phyloP scores from a whole-genome alignment of 371 early-diverging fungal species.

The Syncephalastrum contaminatum region DNA sequence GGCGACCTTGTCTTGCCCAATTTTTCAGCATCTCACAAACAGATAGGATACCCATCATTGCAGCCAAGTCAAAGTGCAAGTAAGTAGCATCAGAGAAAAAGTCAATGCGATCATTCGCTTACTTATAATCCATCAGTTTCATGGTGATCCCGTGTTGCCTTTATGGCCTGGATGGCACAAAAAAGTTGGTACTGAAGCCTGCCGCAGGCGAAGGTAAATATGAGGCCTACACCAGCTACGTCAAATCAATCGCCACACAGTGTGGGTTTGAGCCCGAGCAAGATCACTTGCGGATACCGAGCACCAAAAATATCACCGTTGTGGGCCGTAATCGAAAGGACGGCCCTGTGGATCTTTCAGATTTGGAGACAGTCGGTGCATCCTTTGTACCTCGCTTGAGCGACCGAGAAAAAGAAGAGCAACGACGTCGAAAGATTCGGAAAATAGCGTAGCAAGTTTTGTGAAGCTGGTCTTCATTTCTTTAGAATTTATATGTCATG shows the following conservation, averaged over 20 bases:
- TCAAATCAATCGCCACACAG: conserved; percentile 50
- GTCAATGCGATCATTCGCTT: conserved; percentile 58
- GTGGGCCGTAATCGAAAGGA: conserved; percentile 55
- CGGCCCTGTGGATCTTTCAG: conserved; percentile 11
- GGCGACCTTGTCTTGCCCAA: background rate
- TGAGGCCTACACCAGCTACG: conserved; percentile 68
- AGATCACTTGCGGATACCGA: conserved; percentile 83
- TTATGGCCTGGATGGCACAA: conserved; percentile 68
- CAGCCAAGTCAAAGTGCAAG: conserved; percentile 64
- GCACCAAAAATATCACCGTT: conserved; percentile 85
- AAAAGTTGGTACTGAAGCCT: conserved; percentile 38
- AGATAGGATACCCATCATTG: conserved; percentile 72
- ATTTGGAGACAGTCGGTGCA: conserved; percentile 30
- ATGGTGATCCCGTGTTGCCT: conserved; percentile 85
- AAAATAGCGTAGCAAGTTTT: too few relatives aligned
- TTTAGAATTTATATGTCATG: too few relatives aligned
- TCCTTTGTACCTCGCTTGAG: conserved; percentile 58
- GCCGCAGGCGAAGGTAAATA: conserved; percentile 65
- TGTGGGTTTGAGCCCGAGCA: conserved; percentile 67
- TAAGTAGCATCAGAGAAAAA: conserved; percentile 37
- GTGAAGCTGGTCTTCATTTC: too few relatives aligned
- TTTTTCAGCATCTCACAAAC: background rate
- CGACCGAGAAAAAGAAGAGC: conserved; percentile 58
- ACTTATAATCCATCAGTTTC: conserved; percentile 43
- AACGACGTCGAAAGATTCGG: conserved; percentile 16